Evolutionary conservation across 805 yeast species (phyloP), one percentile per base, ranked within the genome.

Genomic region (Tetrapisispora arboricola): DNA sequence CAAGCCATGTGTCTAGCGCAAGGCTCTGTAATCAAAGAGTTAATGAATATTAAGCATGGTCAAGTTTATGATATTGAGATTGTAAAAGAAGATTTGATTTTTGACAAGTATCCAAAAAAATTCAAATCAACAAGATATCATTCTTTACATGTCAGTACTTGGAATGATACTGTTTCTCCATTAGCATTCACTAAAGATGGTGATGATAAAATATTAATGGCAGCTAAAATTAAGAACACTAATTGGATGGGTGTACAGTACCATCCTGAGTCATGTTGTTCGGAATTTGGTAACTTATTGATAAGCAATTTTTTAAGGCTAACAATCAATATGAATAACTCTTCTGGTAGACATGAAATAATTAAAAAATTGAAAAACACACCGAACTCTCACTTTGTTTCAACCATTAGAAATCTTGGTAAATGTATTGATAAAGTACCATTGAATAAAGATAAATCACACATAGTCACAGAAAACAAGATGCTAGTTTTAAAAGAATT

Each of bases 231-330:
- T 53, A 49, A 37, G 0, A 16, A 28, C 0, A 61, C 64, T 17
- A 96, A 96, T 0, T 83, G 82, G 65, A 90, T 69, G 58, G 98
- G 95, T 0, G 96, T 92, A 2, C 99, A 92, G 54, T 94, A 88
- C 54, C 99, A 92, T 54, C 98, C 98, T 0, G 99, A 92, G 55
- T 86, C 96, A 1, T 76, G 90, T 30, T 85, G 95, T 51, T 86
- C 96, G 0, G 65, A 69, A 12, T 51, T 64, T 36, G 98, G 98
- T 2, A 68, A 55, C 2, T 51, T 57, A 10, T 57, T 92, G 39
- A 59, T 88, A 4, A 47, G 50, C 9, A 84, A 83, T 54, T 90
- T 90, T 56, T 34, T 62, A 26, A 12, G 38, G 2, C 9, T 57
- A 4, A 61, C 69, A 0, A 24, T 39, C 1, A 29, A 34, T 0